These are phyloP conservation scores for Pleurotus platypus DNA, from an alignment of 768 basidiomycete genomes.

Conservation along the genomic window DNA sequence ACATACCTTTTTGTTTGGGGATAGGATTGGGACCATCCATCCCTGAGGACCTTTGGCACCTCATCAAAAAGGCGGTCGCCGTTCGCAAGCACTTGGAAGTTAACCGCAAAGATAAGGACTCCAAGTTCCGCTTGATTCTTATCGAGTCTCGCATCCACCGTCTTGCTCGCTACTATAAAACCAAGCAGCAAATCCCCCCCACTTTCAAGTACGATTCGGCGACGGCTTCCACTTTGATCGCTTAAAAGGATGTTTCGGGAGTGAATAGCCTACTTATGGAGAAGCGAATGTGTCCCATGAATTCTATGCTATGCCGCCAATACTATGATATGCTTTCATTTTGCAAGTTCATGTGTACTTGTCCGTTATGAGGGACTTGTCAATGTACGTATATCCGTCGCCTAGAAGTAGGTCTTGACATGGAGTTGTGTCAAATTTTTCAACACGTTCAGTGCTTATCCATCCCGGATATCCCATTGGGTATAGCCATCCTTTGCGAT, in stretches of 20 bases:
- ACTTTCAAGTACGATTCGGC: conserved; percentile 98
- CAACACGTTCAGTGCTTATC: too few species aligned
- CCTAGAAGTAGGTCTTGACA: background rate
- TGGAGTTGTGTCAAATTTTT: too few species aligned
- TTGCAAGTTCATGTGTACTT: background rate
- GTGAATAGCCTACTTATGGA: too few species aligned
- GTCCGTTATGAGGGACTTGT: background rate
- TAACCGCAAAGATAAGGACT: conserved; percentile 99
- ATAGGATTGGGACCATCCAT: conserved; percentile 95
- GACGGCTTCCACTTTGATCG: conserved; percentile 89
- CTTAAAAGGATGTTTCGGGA: conserved; percentile 37
- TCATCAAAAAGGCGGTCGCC: conserved; percentile 99
- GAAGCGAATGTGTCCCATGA: background rate
- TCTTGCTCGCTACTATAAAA: conserved; percentile 98
- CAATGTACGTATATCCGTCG: background rate
- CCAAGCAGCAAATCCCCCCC: conserved; percentile 95
- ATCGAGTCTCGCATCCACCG: conserved; percentile 99
- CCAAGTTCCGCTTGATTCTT: conserved; percentile 91
- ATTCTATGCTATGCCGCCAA: background rate
- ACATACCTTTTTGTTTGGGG: conserved; percentile 49
- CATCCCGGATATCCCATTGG: too few species aligned
- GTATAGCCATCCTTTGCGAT: too few species aligned
- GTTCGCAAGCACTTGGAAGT: conserved; percentile 98
- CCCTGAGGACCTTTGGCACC: conserved; percentile 99
- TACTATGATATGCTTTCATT: background rate